Base-by-base conservation (phyloP, 2,329 filamentous ascomycete genomes). In the Pyricularia pennisetigena region DNA sequence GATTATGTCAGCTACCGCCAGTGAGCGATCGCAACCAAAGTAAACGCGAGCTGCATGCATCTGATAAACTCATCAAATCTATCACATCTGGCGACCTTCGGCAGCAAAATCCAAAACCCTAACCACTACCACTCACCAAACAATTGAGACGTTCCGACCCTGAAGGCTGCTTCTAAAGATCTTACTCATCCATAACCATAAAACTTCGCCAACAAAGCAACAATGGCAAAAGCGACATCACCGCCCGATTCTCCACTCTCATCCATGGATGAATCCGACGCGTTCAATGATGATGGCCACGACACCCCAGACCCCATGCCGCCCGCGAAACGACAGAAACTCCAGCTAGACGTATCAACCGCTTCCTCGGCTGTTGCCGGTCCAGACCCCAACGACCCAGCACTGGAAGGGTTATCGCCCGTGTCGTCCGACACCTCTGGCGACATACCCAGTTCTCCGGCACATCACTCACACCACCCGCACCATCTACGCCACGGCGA, bases 381-480 rank as follows among this genome's bases (percentile, higher is more conserved):
- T 26, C 77, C 75, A 29, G 83, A 85, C 63, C 75, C 80, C 9
- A 81, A 81, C 3, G 68, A 68, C 80, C 80, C 14, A 79, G 78
- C 85, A 72, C 79, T 87, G 62, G 84, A 86, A 70, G 83, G 81
- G 73, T 80, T 86, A 80, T 87, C 87, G 67, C 91, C 93, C 68
- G 89, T 98, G 70, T 97, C 93, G 8, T 93, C 92, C 67, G 95
- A 99, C 79, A 96, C 92, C 66, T 94, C 92, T 41, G 93, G 93
- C 77, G 93, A 93, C 69, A 87, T 94, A 65, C 91, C 91, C 29
- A 89, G 87, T 75, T 92, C 89, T 1, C 66, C 66, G 24, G 26
- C 24, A 14, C 32, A 64, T 88, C 88, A 20, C 81, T 84, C 24
- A 14, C 32, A 64, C 88, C 88, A 20, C 81, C 84, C 76, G 83